Evolutionary conservation across 768 basidiomycete genomes (phyloP), one percentile per base, ranked within the genome.

Genomic region (Suillus subaureus): DNA sequence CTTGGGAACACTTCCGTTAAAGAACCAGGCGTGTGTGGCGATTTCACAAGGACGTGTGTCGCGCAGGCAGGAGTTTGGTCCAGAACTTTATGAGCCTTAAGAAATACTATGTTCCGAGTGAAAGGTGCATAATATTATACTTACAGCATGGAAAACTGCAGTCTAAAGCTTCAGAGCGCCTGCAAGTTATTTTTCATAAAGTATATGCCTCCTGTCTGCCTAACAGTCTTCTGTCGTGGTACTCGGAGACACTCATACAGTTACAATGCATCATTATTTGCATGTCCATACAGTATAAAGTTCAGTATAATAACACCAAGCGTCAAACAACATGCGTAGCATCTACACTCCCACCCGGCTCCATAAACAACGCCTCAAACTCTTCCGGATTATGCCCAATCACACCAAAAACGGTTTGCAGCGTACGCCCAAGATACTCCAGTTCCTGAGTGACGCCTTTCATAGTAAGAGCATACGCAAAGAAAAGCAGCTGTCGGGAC

Each of bases 381-480:
- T 93, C 91, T 66, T 90, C 88, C 4, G 87, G 82, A 23, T 85
- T 86, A 67, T 94, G 88, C 7, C 94, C 93, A 68, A 97, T 94
- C 5, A 96, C 93, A 12, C 97, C 97, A 75, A 97, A 99, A 12
- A 93, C 90, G 61, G 89, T 87, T 74, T 99, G 97, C 66, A 97
- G 80, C 31, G 87, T 91, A 45, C 77, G 77, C 0, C 97, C 97
- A 1, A 99, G 81, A 61, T 80, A 84, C 62, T 97, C 94, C 16
- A 99, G 84, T 72, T 98, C 94, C 61, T 87, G 84, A 11, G 96
- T 97, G 45, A 97, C 92, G 8, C 95, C 94, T 74, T 94, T 91
- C 94, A 97, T 96, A 62, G 93, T 92, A 66, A 96, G 81, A 0
- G 93, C 93, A 70, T 98, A 99, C 1, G 95, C 96, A 70, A 97